phyloP scores from a whole-genome alignment of 1,284 basidiomycete species.

The Laetiporus sulphureus region DNA sequence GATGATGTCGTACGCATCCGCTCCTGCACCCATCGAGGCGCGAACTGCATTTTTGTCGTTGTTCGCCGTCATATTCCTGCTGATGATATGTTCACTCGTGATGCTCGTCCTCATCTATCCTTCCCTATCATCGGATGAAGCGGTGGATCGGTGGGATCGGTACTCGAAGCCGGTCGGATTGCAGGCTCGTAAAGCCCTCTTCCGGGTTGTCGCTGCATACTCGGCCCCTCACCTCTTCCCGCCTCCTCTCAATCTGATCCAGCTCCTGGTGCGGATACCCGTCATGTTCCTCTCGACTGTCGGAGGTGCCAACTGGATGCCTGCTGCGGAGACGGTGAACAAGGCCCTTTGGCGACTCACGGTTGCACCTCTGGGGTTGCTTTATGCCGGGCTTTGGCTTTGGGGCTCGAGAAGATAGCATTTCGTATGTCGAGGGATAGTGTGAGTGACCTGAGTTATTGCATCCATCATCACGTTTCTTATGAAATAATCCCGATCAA shows the following conservation, averaged over 20 bases:
- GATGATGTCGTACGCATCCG: constrained; percentile 1
- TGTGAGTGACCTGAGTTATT: no score
- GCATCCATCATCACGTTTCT: no score
- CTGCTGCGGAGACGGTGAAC: constrained; percentile 19
- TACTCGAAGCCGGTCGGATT: constrained; percentile 38
- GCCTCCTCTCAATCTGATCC: constrained; percentile 42
- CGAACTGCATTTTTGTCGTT: constrained; percentile 35
- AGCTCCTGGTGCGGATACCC: constrained; percentile 21
- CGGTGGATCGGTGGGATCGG: constrained; percentile 35
- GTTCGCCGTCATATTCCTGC: constrained; percentile 28
- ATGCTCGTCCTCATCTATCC: constrained; percentile 26
- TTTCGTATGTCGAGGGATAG: no score
- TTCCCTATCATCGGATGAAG: constrained; percentile 11
- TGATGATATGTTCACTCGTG: constrained; percentile 27
- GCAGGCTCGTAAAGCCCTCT: constrained; percentile 37
- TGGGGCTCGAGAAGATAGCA: constrained; percentile 24
- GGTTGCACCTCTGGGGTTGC: constrained; percentile 33
- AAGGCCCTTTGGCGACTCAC: constrained; percentile 35
- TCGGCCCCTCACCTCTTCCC: constrained; percentile 37
- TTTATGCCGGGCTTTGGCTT: constrained; percentile 25
- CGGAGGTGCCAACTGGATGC: constrained; percentile 9
- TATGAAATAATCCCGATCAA: no score
- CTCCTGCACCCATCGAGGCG: constrained; percentile 37
- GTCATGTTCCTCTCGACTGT: constrained; percentile 14
- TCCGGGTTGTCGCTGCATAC: constrained; percentile 33